Base-by-base conservation (phyloP, 31 red algal genomes). In the Odonthalia washingtoniensis region DNA sequence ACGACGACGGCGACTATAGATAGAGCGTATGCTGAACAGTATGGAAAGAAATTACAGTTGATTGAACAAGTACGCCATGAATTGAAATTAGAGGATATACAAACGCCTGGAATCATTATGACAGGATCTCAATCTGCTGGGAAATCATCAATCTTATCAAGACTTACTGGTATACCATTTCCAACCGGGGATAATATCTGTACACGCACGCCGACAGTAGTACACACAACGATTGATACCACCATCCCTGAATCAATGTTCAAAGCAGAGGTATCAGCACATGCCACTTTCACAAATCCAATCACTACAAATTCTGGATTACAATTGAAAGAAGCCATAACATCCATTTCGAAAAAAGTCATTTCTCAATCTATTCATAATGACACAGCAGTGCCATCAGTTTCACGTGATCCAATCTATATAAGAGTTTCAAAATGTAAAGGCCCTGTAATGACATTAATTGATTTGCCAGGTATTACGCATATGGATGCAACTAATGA, bases 391-490 rank as follows among this genome's bases (percentile, higher is more conserved):
- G n/a, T n/a, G n/a, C n/a, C n/a, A n/a, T 75, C 77, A 9, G 41
- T 89, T 9, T 18, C 43, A 18, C 65, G 81, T 40, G 30, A 43
- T 24, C 66, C 77, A 0, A 82, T 89, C 44, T 74, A 89, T 60
- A 82, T 89, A 40, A 75, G 77, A 26, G 46, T 57, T 65, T 62
- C 65, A 1, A 33, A 67, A 14, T 33, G 43, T 2, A 73, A 75
- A 35, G 87, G 87, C n/a, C 77, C 87, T 31, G 77, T 75, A 1
- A 81, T 89, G 87, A 89, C 87, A 28, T 65, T 89, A n/a, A 89
- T 89, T 38, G 85, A 88, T 68, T 63, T 89, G 43, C 87, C 87
- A 18, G 87, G 87, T 31, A 89, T 89, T 18, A 89, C 87, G 2
- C 87, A 89, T 72, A 67, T 82, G 31, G 87, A 81, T 26, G 31